Percentiles rank a stretch among this genome's conserved stretches.
Conservation (phyloP, 164 flowering plant species). For the Akebia trifoliata region DNA sequence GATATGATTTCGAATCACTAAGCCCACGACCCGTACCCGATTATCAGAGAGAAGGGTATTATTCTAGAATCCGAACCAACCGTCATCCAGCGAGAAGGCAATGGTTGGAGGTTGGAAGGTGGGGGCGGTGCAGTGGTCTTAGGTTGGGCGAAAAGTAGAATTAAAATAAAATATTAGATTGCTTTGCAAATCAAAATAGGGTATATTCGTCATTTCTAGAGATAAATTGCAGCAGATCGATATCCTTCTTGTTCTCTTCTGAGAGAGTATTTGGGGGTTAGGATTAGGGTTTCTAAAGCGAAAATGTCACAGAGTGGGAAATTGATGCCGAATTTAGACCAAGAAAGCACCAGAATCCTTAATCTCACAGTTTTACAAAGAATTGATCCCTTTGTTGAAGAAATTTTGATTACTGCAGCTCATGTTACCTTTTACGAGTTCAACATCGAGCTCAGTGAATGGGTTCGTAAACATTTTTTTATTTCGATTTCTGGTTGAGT, state of each 20-base stretch:
- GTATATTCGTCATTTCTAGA: too few species aligned
- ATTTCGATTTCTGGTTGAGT: neutral
- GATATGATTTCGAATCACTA: too few species aligned
- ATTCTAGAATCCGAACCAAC: too few species aligned
- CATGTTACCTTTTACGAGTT: constrained; percentile 75
- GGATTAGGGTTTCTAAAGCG: neutral
- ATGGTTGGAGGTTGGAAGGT: too few species aligned
- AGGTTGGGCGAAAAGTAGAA: too few species aligned
- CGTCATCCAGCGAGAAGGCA: too few species aligned
- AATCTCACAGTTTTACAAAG: constrained; percentile 80
- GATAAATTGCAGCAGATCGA: too few species aligned
- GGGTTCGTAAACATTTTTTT: constrained; percentile 34
- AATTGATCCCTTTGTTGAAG: constrained; percentile 63
- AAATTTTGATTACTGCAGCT: constrained; percentile 66
- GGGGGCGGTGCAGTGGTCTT: too few species aligned
- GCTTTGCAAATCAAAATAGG: too few species aligned
- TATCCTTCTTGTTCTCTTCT: neutral
- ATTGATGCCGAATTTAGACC: constrained; percentile 75
- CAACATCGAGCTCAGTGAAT: constrained; percentile 60
- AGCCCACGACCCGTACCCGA: too few species aligned
- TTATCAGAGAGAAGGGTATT: too few species aligned
- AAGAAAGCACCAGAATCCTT: constrained; percentile 59
- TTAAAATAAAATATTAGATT: too few species aligned
- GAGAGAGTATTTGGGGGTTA: neutral
- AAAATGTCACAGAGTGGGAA: constrained; percentile 62